A percentile compares a stretch with the other conserved stretches of the same genome.
phyloP scores from a whole-genome alignment of 768 basidiomycete species.

The Agrocybe pediades region DNA sequence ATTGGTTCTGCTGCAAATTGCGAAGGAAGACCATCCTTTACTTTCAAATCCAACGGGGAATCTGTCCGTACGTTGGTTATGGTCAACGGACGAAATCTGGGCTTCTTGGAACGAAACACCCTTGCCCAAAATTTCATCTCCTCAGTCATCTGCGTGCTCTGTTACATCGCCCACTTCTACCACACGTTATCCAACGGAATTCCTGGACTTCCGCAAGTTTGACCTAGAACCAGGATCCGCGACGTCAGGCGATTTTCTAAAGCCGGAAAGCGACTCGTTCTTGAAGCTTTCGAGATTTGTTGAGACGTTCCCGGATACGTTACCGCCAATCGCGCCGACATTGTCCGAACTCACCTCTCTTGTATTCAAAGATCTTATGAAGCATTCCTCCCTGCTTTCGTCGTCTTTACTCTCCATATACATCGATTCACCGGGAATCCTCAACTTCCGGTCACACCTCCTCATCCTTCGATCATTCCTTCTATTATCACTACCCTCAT shows the following conservation, averaged over 20 bases:
- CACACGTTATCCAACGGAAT: constrained; percentile 31
- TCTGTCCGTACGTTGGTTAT: constrained; percentile 57
- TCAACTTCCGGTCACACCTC: constrained; percentile 71
- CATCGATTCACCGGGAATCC: constrained; percentile 60
- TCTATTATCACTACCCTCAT: constrained; percentile 69
- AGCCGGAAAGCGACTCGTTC: constrained; percentile 25
- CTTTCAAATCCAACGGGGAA: constrained; percentile 32
- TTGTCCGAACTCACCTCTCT: constrained; percentile 62
- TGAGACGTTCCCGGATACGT: constrained; percentile 51
- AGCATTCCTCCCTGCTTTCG: constrained; percentile 67
- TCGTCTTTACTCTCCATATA: constrained; percentile 67
- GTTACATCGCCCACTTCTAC: neutral
- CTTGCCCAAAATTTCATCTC: constrained; percentile 2
- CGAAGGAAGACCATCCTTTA: constrained; percentile 65
- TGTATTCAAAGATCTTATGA: constrained; percentile 60
- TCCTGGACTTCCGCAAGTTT: constrained; percentile 56
- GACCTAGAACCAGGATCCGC: constrained; percentile 65
- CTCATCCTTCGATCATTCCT: constrained; percentile 74
- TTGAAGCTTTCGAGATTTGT: constrained; percentile 50
- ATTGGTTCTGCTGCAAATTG: constrained; percentile 60
- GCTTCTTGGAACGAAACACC: constrained; percentile 41
- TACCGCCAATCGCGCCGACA: constrained; percentile 69
- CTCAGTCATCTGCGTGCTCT: neutral
- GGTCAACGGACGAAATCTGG: constrained; percentile 56
- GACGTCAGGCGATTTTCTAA: constrained; percentile 25